phyloP scores from a whole-genome alignment of 768 basidiomycete genomes.

The Roridomyces roridus region DNA sequence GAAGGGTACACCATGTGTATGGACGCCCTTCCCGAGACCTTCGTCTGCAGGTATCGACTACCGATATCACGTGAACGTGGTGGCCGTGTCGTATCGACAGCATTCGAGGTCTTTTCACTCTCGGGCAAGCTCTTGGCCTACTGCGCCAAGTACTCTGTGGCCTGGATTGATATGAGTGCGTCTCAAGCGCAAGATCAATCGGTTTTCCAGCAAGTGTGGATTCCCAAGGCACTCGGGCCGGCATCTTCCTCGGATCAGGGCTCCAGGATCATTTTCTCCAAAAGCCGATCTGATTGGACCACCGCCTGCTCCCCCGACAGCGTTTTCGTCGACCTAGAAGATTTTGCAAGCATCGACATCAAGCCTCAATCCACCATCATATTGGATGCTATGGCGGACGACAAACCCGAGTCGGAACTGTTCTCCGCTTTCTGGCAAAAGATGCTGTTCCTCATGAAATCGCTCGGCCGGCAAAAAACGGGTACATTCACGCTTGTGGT shows the following conservation, averaged over 20 bases:
- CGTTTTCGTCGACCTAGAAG: too few relatives aligned
- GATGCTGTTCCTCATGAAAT: constrained; percentile 13
- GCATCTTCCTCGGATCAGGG: not conserved
- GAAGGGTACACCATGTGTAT: constrained; percentile 33
- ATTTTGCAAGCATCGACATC: not conserved
- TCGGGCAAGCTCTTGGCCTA: constrained; percentile 36
- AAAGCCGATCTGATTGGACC: not conserved
- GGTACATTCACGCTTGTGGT: constrained; percentile 6
- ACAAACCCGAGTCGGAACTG: not conserved
- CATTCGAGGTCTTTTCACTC: constrained; percentile 38
- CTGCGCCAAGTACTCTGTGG: constrained; percentile 40
- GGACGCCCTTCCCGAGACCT: constrained; percentile 35
- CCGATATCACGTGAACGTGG: constrained; percentile 35
- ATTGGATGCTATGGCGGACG: constrained; percentile 2
- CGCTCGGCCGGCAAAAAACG: not conserved
- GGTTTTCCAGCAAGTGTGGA: constrained; percentile 10
- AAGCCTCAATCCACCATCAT: not conserved
- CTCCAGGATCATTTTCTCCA: not conserved
- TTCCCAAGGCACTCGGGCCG: not conserved
- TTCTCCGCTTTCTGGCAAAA: constrained; percentile 17
- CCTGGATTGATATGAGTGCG: constrained; percentile 33
- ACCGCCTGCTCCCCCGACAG: not conserved
- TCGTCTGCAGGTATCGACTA: constrained; percentile 40
- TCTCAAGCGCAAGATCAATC: not conserved
- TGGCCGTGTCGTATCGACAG: constrained; percentile 32